A percentile compares a stretch with the other conserved stretches of the same genome.
Conservation (phyloP, 441 rosid species). For the Gossypium trilobum region DNA sequence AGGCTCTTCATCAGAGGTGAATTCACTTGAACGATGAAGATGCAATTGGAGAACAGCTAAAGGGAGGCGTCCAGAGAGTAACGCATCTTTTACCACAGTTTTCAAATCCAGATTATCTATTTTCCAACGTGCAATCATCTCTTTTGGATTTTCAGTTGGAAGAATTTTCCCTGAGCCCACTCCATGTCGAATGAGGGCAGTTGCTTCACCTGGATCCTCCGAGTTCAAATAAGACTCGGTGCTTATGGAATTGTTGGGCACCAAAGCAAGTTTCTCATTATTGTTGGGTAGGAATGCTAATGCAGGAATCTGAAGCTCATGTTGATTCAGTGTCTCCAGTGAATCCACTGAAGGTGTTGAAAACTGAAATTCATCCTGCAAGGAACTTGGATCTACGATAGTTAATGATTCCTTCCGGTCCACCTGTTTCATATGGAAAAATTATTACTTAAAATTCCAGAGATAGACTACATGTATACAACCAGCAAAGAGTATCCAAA, state of each 20-base stretch:
- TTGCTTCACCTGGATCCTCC: constrained; percentile 41
- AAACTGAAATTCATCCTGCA: constrained; percentile 52
- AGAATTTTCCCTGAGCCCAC: constrained; percentile 38
- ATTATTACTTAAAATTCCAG: constrained; percentile 19
- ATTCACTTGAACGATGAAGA: constrained; percentile 72
- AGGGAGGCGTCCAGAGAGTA: constrained; percentile 91
- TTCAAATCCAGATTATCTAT: constrained; percentile 69
- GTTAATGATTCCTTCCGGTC: constrained; percentile 36
- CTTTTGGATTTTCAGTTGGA: constrained; percentile 85
- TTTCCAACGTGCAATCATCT: constrained; percentile 99
- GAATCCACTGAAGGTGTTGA: constrained; percentile 39
- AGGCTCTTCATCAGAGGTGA: constrained; percentile 42
- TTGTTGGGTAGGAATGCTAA: constrained; percentile 22
- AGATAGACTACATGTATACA: constrained; percentile 20
- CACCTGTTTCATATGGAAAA: constrained; percentile 38
- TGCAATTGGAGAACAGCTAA: constrained; percentile 96
- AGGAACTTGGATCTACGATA: constrained; percentile 31
- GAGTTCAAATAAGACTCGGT: constrained; percentile 30
- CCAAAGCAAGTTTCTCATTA: constrained; percentile 49
- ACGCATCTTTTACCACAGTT: constrained; percentile 91
- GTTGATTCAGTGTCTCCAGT: constrained; percentile 31
- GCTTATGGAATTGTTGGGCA: constrained; percentile 36
- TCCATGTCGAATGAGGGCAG: constrained; percentile 49
- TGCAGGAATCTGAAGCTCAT: constrained; percentile 26
- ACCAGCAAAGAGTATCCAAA: constrained; percentile 14